Conservation (phyloP, 768 basidiomycete species). For the Boletus fagicola region DNA sequence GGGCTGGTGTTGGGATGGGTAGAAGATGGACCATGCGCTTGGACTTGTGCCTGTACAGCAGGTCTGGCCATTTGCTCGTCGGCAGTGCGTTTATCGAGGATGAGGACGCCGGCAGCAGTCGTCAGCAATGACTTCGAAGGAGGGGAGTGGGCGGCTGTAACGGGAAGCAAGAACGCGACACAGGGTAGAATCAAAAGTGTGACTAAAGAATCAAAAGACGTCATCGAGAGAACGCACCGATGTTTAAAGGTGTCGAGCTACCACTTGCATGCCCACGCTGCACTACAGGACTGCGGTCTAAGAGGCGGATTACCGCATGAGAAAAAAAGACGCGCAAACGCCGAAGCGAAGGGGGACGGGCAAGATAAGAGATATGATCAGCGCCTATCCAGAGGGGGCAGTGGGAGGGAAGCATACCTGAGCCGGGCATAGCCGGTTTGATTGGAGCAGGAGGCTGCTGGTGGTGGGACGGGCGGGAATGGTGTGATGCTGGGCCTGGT, state of each 20-base stretch:
- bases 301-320: background rate
- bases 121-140: conserved; percentile 26
- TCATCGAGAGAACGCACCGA: conserved; percentile 19
- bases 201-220: background rate
- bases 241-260: conserved; percentile 26
- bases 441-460: conserved; percentile 28
- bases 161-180: background rate
- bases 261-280: conserved; percentile 28
- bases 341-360: background rate
- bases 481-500: conserved; percentile 19
- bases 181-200: background rate
- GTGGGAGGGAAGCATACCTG: conserved; percentile 21
- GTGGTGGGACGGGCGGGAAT: conserved; percentile 28
- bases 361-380: conserved; percentile 7
- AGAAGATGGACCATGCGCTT: conserved; percentile 17
- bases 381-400: background rate
- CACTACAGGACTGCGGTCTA: conserved; percentile 32
- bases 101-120: conserved; percentile 26
- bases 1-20: conserved; percentile 25
- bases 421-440: conserved; percentile 34
- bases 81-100: conserved; percentile 32
- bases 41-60: conserved; percentile 15
- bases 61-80: conserved; percentile 31
- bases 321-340: conserved; percentile 11
- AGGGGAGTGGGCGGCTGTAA: conserved; percentile 29